Percentiles rank a stretch among this genome's conserved stretches.
These are phyloP conservation scores for Chenopodium formosanum DNA, from an alignment of 148 eudicot species.

Conservation along the genomic window DNA sequence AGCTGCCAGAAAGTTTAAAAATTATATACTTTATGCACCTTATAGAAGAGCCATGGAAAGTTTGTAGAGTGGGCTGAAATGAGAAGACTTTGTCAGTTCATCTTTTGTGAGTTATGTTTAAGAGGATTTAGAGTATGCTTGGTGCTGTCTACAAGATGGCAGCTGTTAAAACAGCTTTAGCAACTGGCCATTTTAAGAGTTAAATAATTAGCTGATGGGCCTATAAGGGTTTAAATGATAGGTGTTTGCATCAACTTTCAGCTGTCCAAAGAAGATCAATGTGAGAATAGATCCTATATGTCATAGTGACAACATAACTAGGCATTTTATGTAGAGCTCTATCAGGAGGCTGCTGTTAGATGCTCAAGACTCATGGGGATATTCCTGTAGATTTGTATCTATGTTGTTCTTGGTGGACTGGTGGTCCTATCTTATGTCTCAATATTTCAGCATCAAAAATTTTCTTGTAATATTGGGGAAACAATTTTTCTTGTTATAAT, in stretches of 20 bases:
- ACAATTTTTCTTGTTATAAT: background rate
- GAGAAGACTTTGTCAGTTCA: background rate
- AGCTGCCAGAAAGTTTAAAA: background rate
- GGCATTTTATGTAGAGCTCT: background rate
- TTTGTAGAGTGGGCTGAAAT: background rate
- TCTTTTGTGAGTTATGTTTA: background rate
- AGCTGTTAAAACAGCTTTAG: background rate
- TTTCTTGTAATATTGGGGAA: no score
- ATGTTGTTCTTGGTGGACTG: background rate
- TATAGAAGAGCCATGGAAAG: no score
- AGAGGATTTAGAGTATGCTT: background rate
- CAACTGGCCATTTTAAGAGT: background rate
- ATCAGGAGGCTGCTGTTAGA: background rate
- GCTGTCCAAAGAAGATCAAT: background rate
- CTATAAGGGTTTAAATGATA: background rate
- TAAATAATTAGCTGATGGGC: background rate
- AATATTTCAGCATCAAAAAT: background rate
- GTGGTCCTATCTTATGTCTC: background rate
- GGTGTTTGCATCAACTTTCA: background rate
- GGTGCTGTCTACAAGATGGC: background rate
- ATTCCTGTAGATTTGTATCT: background rate
- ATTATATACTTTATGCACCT: background rate
- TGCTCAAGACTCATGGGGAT: background rate
- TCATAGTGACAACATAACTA: background rate
- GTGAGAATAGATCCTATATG: background rate